Base-by-base conservation (phyloP, 306 rosid species). In the Lithocarpus polystachyus region DNA sequence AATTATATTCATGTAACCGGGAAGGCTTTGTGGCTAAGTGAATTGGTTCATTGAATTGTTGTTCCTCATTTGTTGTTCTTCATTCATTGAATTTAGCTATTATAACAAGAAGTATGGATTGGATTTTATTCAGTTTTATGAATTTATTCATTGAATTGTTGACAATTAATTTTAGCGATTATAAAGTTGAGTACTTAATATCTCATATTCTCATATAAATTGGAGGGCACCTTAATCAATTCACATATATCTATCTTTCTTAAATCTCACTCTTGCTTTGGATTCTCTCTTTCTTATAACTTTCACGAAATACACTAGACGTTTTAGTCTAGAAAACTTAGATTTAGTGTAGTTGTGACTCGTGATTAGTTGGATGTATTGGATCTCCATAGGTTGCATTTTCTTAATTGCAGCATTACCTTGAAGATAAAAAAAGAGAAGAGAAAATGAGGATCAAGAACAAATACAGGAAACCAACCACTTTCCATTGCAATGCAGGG, bases 361-460 rank as follows among this genome's bases (percentile, higher is more conserved):
- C 79, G 45, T 82, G 76, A 68, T 85, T 84, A 71, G 74, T 82
- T 33, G 73, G 51, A 31, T 82, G 84, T 72, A 67, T 86, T 87
- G 90, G 87, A 79, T 86, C 86, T 83, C 89, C 88, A 76, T 79
- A 88, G 93, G 90, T 89, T 82, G 86, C 88, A 77, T 88, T 88
- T 89, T 87, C 89, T 83, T 86, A 86, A 85, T 82, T 80, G 94
- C 94, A 81, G 91, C 92, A 77, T 82, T 81, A 26, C 87, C 82
- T 89, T 82, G 95, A 90, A 85, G 93, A 90, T 82, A 82, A 80
- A 82, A 72, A 59, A 71, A 86, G 45, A 86, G 88, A 85, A 81
- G 88, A 75, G 94, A 87, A 89, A 89, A 91, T 93, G 97, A 90
- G 90, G 96, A 89, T 80, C 88, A 88, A 83, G 91, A 93, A 86